Conservation (phyloP, 2,329 filamentous ascomycete species). For the Aspergillus candidus region DNA sequence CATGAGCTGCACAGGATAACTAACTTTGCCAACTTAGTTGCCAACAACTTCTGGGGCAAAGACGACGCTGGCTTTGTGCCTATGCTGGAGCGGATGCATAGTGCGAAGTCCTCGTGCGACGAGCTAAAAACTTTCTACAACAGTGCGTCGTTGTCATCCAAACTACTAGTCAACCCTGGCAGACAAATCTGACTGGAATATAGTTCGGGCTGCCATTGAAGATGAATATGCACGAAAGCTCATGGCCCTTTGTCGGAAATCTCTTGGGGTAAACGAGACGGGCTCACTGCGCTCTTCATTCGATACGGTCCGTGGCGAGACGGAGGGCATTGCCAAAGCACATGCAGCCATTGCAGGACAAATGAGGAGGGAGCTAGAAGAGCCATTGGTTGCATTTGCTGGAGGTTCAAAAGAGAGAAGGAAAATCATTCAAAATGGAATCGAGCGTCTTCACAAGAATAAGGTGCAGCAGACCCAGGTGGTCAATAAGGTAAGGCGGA, state of each 20-base stretch:
- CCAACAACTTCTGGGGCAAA: slow-evolving; percentile 99
- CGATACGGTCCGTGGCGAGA: slow-evolving; percentile 80
- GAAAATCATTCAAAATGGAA: slow-evolving; percentile 90
- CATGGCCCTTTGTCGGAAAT: slow-evolving; percentile 75
- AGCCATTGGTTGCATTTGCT: slow-evolving; percentile 83
- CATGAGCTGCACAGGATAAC: no score
- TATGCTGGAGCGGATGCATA: slow-evolving; percentile 88
- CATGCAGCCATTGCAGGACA: slow-evolving; percentile 84
- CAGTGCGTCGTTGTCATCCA: slow-evolving; percentile 46
- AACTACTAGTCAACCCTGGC: no score
- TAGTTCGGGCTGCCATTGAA: slow-evolving; percentile 86
- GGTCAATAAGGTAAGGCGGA: slow-evolving; percentile 73
- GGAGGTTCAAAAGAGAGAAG: slow-evolving; percentile 93
- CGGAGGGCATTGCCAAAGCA: slow-evolving; percentile 89
- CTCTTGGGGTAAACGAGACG: slow-evolving; percentile 78
- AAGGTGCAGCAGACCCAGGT: slow-evolving; percentile 86
- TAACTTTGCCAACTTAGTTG: slow-evolving; percentile 49
- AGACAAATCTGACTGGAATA: not conserved
- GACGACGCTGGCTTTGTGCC: slow-evolving; percentile 93
- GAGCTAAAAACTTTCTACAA: slow-evolving; percentile 89
- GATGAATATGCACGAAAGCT: slow-evolving; percentile 94
- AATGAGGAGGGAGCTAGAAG: slow-evolving; percentile 94
- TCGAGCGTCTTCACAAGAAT: slow-evolving; percentile 88
- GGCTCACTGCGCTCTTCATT: slow-evolving; percentile 78
- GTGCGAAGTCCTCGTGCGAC: slow-evolving; percentile 89